Evolutionary conservation across 306 rosid genomes (phyloP), one percentile per base, ranked within the genome.

Genomic region (Prunus kanzakura): DNA sequence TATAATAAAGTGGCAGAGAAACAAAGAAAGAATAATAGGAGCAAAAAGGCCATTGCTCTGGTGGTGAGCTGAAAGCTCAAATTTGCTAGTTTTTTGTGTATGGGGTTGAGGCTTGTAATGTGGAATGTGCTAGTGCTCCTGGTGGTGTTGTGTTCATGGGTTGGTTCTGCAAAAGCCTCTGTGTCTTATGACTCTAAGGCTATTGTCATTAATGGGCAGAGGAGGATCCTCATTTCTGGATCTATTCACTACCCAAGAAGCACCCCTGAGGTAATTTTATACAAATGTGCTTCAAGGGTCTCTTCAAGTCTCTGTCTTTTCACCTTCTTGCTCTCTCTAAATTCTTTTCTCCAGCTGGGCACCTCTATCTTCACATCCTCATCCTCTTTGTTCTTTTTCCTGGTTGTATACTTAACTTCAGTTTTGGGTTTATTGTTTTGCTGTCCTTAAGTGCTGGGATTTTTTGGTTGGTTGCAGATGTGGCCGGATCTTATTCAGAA

Each of bases 401-500:
- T 56, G 9, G 29, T 51, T 51, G 56, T 51, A 5, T 68, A 1
- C 54, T 22, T 64, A 13, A 15, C 3, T 8, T 13, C 7, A 6
- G 4, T 51, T 67, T 35, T 16, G 47, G 50, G 11, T 15, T 71
- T 56, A 8, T 64, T 67, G 74, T 32, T 27, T 51, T 47, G 70
- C n/a, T 27, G 11, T 29, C 9, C 66, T 49, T 27, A 20, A 67
- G 49, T 52, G 32, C 15, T 25, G 62, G 75, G 67, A 20, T 41
- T 71, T 64, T 71, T 55, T 76, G 76, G 80, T 57, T 68, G 73
- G 22, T 64, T 64, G 78, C 83, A 95, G 99, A 95, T 95, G 99
- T 95, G 99, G 99, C 98, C 99, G 82, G 98, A 95, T 90, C 97
- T 95, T 85, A 91, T 95, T 76, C 97, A 92, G 84, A 95, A 89